Percentiles rank a stretch among this genome's conserved stretches.
These are phyloP conservation scores for Crucibulum laeve DNA, from an alignment of 768 basidiomycete genomes.

Conservation along the genomic window DNA sequence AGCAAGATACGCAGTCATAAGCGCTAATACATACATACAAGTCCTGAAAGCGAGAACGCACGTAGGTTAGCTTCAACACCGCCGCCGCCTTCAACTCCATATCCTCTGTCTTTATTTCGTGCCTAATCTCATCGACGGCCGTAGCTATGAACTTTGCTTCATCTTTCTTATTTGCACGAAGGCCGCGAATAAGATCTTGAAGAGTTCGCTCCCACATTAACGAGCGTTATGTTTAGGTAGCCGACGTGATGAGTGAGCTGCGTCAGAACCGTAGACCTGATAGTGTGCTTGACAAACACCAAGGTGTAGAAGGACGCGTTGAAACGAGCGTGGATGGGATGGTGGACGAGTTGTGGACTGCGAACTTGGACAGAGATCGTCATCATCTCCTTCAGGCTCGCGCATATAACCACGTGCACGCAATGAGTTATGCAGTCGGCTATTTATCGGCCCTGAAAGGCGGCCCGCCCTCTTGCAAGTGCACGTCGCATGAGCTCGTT, in stretches of 20 bases:
- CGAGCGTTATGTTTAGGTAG: background rate
- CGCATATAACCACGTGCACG: too few relatives aligned
- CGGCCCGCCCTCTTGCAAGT: too few relatives aligned
- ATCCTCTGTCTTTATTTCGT: slow-evolving; percentile 88
- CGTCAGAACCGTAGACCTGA: too few relatives aligned
- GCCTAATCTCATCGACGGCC: slow-evolving; percentile 90
- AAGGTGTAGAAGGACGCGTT: too few relatives aligned
- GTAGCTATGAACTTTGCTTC: slow-evolving; percentile 88
- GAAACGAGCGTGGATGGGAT: too few relatives aligned
- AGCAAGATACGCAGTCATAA: slow-evolving; percentile 8
- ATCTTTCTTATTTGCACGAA: slow-evolving; percentile 93
- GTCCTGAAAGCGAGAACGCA: slow-evolving; percentile 37
- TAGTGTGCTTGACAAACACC: too few relatives aligned
- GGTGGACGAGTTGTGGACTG: too few relatives aligned
- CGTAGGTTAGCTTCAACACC: slow-evolving; percentile 94
- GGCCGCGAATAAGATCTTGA: slow-evolving; percentile 91
- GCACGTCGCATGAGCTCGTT: too few relatives aligned
- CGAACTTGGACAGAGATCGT: too few relatives aligned
- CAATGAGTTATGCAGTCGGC: too few relatives aligned
- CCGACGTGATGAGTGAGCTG: background rate
- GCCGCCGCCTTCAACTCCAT: slow-evolving; percentile 97
- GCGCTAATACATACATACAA: background rate
- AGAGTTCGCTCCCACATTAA: slow-evolving; percentile 95
- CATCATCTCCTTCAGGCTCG: too few relatives aligned
- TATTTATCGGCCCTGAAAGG: too few relatives aligned